These are phyloP conservation scores for Plasmodium sp. DNA, from an alignment of 169 alveolate species.

Conservation along the genomic window DNA sequence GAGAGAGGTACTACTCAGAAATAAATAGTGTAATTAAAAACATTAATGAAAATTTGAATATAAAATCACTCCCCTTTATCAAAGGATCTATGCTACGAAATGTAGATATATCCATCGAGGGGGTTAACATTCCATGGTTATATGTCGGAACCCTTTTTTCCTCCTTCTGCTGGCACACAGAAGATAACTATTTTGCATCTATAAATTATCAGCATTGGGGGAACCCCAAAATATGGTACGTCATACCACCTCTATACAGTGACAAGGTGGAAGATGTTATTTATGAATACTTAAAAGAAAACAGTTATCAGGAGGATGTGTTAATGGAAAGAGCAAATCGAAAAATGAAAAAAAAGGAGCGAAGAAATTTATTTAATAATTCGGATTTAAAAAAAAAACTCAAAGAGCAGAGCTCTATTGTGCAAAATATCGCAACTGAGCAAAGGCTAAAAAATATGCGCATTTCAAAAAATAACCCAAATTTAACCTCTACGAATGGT, in stretches of 20 bases:
- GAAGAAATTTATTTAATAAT: neutral
- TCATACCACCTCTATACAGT: conserved; percentile 89
- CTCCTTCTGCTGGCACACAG: conserved; percentile 97
- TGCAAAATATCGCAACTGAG: neutral
- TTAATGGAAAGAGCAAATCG: neutral
- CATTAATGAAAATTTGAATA: conserved; percentile 84
- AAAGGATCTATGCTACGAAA: conserved; percentile 86
- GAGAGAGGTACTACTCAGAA: conserved; percentile 34
- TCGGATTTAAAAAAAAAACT: neutral
- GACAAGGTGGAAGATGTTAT: conserved; percentile 89
- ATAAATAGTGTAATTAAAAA: conserved; percentile 39
- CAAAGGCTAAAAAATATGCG: neutral
- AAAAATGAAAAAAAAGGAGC: conserved; percentile 1
- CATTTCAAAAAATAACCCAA: neutral
- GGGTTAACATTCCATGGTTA: conserved; percentile 94
- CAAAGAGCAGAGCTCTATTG: neutral
- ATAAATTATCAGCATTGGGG: conserved; percentile 95
- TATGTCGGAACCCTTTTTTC: conserved; percentile 94
- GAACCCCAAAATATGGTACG: conserved; percentile 95
- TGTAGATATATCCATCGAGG: conserved; percentile 86
- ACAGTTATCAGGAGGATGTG: neutral
- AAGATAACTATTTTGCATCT: conserved; percentile 94
- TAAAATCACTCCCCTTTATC: conserved; percentile 79
- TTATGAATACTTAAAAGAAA: conserved; percentile 60
- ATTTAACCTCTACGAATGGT: neutral